These are phyloP conservation scores for Russula foetens DNA, from an alignment of 768 basidiomycete species.

Conservation along the genomic window DNA sequence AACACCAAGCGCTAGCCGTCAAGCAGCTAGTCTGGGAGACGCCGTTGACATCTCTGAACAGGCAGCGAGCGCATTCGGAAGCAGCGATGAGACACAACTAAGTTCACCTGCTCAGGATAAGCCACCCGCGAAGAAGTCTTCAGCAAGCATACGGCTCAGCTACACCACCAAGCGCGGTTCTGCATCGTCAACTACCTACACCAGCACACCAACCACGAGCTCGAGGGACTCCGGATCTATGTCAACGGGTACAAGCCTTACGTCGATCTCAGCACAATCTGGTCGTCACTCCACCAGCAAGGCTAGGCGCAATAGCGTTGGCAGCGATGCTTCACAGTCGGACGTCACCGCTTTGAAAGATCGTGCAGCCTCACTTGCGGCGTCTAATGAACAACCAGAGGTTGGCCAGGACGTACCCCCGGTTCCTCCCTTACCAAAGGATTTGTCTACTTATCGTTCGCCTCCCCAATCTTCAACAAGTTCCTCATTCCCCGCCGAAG, in stretches of 20 bases:
- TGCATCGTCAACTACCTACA: constrained; percentile 80
- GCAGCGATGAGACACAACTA: constrained; percentile 42
- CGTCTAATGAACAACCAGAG: constrained; percentile 51
- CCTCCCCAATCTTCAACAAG: constrained; percentile 55
- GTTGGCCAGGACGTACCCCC: constrained; percentile 67
- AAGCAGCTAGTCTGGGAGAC: constrained; percentile 30
- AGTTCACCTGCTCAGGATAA: constrained; percentile 46
- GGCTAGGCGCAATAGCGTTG: constrained; percentile 69
- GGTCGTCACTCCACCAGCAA: constrained; percentile 62
- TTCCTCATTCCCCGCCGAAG: constrained; percentile 39
- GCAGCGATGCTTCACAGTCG: constrained; percentile 76
- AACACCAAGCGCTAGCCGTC: constrained; percentile 30
- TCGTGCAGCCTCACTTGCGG: constrained; percentile 53
- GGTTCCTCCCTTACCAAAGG: constrained; percentile 89
- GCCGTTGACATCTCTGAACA: constrained; percentile 36
- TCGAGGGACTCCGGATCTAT: constrained; percentile 84
- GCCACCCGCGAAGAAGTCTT: constrained; percentile 56
- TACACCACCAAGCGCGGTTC: constrained; percentile 85
- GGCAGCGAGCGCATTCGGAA: constrained; percentile 35
- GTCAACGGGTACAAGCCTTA: constrained; percentile 68
- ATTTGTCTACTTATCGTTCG: constrained; percentile 68
- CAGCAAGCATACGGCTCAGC: constrained; percentile 53
- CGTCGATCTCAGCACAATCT: constrained; percentile 65
- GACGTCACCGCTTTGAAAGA: constrained; percentile 61
- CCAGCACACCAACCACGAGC: constrained; percentile 64